phyloP scores from a whole-genome alignment of 768 basidiomycete genomes.

The Lactifluus piperatus region DNA sequence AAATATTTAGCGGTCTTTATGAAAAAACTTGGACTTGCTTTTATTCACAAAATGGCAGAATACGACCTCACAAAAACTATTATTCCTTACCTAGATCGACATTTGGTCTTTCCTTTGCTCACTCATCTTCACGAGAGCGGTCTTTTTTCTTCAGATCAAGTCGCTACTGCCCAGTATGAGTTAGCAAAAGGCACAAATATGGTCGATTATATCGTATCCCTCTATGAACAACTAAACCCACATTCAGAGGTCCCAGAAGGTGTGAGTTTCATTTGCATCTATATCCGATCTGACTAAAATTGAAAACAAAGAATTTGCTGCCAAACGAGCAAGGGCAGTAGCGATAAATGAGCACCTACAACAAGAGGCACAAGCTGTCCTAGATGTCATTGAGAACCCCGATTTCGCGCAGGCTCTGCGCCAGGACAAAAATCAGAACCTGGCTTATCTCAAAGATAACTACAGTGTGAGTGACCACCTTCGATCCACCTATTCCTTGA shows the following conservation, averaged over 20 bases:
- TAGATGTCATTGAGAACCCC: slow-evolving; percentile 94
- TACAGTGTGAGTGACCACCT: slow-evolving; percentile 53
- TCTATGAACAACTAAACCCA: slow-evolving; percentile 74
- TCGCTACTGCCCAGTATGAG: slow-evolving; percentile 91
- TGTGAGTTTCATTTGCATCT: slow-evolving; percentile 27
- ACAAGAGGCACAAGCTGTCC: slow-evolving; percentile 84
- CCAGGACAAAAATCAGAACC: slow-evolving; percentile 95
- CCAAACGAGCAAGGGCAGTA: slow-evolving; percentile 74
- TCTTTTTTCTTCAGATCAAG: slow-evolving; percentile 69
- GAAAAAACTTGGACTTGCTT: no score
- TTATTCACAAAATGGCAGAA: slow-evolving; percentile 55
- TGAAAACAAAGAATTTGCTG: slow-evolving; percentile 59
- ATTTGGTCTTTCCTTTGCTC: slow-evolving; percentile 88
- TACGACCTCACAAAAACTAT: slow-evolving; percentile 87
- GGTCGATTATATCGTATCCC: slow-evolving; percentile 83
- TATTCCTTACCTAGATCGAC: slow-evolving; percentile 88
- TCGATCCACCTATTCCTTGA: slow-evolving; percentile 4
- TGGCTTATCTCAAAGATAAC: slow-evolving; percentile 89
- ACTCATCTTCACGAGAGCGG: slow-evolving; percentile 73
- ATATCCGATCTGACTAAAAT: background rate
- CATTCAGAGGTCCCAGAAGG: slow-evolving; percentile 62
- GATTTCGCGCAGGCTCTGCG: slow-evolving; percentile 91
- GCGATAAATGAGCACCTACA: slow-evolving; percentile 77
- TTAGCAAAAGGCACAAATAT: slow-evolving; percentile 96
- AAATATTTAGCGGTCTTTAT: no score